Conservation (phyloP, 768 basidiomycete genomes). For the Grammothele lineata region DNA sequence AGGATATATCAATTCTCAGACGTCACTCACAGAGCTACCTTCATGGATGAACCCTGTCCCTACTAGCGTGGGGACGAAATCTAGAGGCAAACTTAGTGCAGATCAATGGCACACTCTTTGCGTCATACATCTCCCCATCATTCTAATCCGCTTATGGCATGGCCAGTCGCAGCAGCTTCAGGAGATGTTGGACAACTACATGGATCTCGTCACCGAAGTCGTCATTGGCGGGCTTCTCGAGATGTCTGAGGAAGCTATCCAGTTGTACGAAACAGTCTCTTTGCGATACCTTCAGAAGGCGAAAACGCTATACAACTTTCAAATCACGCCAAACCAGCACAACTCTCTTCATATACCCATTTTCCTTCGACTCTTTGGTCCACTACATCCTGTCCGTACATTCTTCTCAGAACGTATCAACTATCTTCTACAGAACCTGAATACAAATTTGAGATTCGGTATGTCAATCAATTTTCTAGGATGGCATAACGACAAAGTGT, state of each 20-base stretch:
- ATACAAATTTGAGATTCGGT: conserved; percentile 21
- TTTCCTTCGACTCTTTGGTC: conserved; percentile 26
- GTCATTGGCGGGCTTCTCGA: conserved; percentile 18
- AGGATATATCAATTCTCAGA: background rate
- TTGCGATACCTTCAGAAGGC: conserved; percentile 19
- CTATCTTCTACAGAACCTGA: conserved; percentile 18
- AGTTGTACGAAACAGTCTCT: background rate
- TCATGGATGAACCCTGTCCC: conserved; percentile 15
- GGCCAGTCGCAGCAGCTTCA: conserved; percentile 4
- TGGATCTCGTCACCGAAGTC: conserved; percentile 21
- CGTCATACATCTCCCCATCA: conserved; percentile 31
- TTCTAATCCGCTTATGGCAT: conserved; percentile 34
- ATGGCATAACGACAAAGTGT: background rate
- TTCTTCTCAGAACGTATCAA: conserved; percentile 30
- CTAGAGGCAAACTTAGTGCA: conserved; percentile 19
- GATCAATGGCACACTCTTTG: conserved; percentile 32
- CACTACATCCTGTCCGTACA: conserved; percentile 22
- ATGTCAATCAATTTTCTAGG: background rate
- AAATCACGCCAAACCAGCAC: conserved; percentile 29
- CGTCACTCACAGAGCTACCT: conserved; percentile 6
- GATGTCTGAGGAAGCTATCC: conserved; percentile 10
- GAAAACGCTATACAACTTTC: conserved; percentile 21
- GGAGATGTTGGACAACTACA: conserved; percentile 26
- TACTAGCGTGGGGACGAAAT: conserved; percentile 8
- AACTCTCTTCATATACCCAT: conserved; percentile 28